Conservation (phyloP, 176 grass and related monocot genomes). For the Elymus sibiricus region DNA sequence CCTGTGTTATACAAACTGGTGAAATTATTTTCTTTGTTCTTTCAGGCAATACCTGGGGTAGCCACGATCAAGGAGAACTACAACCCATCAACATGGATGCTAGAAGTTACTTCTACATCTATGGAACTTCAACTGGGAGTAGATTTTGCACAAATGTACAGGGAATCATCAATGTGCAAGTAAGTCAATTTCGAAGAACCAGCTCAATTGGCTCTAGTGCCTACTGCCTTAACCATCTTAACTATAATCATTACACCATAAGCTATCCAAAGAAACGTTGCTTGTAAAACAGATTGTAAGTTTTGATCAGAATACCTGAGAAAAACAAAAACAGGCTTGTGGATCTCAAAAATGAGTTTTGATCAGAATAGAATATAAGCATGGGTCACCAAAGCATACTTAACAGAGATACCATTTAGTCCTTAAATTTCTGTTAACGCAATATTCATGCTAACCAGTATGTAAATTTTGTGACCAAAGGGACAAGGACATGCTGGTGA, state of each 20-base stretch:
- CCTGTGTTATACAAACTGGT: neutral
- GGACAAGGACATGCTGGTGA: constrained; percentile 41
- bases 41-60: constrained; percentile 49
- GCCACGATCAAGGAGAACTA: constrained; percentile 66
- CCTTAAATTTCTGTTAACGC: neutral
- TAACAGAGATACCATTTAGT: neutral
- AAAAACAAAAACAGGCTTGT: neutral
- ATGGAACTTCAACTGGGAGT: constrained; percentile 50
- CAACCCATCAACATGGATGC: constrained; percentile 87
- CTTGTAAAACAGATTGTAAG: neutral
- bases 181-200: constrained; percentile 14
- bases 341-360: neutral
- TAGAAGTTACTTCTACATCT: constrained; percentile 67
- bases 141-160: constrained; percentile 67
- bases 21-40: neutral
- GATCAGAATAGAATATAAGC: neutral
- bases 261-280: neutral
- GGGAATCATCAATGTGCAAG: constrained; percentile 50
- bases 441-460: neutral
- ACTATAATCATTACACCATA: neutral
- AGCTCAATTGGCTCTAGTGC: neutral
- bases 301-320: neutral
- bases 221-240: neutral
- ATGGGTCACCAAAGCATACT: neutral
- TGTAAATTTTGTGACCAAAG: constrained; percentile 36